These are phyloP conservation scores for Lachnellula suecica DNA, from an alignment of 2,329 filamentous ascomycete genomes.

Conservation along the genomic window DNA sequence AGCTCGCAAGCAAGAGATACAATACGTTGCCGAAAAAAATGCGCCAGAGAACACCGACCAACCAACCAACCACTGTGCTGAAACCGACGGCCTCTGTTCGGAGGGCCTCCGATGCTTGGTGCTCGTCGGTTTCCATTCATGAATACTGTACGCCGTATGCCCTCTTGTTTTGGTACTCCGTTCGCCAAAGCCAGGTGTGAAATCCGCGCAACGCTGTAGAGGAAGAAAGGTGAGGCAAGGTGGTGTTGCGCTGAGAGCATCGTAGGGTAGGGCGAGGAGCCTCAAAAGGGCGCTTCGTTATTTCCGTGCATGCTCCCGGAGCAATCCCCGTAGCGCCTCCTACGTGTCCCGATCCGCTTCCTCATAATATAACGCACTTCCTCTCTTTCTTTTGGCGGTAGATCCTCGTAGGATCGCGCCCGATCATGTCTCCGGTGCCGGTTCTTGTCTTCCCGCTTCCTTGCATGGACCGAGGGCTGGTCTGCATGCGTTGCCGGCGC, in stretches of 20 bases:
- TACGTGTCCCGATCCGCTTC: constrained; percentile 4
- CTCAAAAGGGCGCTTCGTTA: constrained; percentile 19
- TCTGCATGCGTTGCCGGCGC: constrained; percentile 71
- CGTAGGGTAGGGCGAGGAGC: constrained; percentile 9
- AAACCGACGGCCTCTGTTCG: constrained; percentile 3
- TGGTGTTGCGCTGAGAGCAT: too few relatives aligned
- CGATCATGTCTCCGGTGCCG: constrained; percentile 21
- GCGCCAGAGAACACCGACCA: constrained; percentile 19
- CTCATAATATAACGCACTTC: constrained; percentile 36
- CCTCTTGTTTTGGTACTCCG: constrained; percentile 34
- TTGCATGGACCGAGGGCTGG: constrained; percentile 16
- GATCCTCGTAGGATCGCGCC: constrained; percentile 26
- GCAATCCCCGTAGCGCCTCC: constrained; percentile 3
- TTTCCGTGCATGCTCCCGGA: constrained; percentile 19
- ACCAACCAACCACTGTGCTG: constrained; percentile 5
- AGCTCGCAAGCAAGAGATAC: constrained; percentile 7
- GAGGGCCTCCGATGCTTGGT: constrained; percentile 3
- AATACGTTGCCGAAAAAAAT: constrained; percentile 7
- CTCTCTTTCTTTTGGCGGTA: constrained; percentile 24
- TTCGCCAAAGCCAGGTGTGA: constrained; percentile 31
- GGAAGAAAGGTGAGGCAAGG: constrained; percentile 23
- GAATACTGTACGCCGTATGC: constrained; percentile 31
- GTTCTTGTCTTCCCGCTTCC: constrained; percentile 22
- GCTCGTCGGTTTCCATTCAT: constrained; percentile 14
- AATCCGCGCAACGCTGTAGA: constrained; percentile 26